Evolutionary conservation across 192 early-diverging fungal genomes (phyloP), one percentile per base, ranked within the genome.

Genomic region (Jimgerdemannia flammicorona): DNA sequence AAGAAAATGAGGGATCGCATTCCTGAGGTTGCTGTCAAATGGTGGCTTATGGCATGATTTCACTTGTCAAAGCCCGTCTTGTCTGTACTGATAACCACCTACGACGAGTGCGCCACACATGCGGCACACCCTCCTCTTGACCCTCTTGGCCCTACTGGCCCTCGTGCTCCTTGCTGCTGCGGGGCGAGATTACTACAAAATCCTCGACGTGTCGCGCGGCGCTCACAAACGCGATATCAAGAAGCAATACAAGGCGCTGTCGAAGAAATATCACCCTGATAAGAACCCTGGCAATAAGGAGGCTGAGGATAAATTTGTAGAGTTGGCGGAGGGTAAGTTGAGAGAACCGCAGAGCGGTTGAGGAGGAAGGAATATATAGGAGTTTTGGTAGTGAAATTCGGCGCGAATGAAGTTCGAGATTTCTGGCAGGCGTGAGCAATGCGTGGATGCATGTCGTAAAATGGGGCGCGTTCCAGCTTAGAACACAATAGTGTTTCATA

Each of bases 241-340:
- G 81, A 94, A 94, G 77, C 92, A 93, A 41, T 99, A 98, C 87
- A 97, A 94, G 76, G 88, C 90, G 39, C 84, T 96, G 66, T 95
- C 95, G 69, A 93, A 92, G 75, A 93, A 94, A 75, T 94, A 95
- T 80, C 94, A 94, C 70, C 94, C 94, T 2, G 94, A 96, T 78
- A 93, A 93, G 82, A 94, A 95, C 75, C 95, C 93, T 1, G 93
- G 91, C 29, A 88, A 98, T 78, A 91, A 95, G 73, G 85, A 88
- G 43, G 91, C 93, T 3, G 91, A 97, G 75, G 88, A 89, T 70
- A 95, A 95, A 79, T 98, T 98, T 77, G 90, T 97, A 44, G 93
- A 96, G 83, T 78, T 96, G 10, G 91, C 94, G 6, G 81, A 95
- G 80, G 92, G 91, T 92, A 87, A 71, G 90, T 96, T 44, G 91